These are phyloP conservation scores for Fusarium floridanum DNA, from an alignment of 2,329 filamentous ascomycete species.

Conservation along the genomic window DNA sequence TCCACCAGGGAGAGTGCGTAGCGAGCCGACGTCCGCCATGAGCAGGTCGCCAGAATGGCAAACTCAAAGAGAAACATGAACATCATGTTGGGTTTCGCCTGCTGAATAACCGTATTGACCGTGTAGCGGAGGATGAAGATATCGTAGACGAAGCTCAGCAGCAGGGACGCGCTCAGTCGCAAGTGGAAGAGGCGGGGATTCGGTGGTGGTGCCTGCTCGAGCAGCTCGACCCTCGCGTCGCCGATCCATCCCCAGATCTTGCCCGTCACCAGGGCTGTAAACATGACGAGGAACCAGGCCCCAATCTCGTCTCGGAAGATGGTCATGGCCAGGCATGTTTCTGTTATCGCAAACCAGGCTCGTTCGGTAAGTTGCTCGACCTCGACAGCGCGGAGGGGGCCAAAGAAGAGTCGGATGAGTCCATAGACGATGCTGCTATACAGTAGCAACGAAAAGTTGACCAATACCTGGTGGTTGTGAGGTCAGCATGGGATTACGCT, in stretches of 20 bases:
- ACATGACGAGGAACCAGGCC: conserved; percentile 96
- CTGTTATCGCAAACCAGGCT: conserved; percentile 97
- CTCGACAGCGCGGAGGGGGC: conserved; percentile 90
- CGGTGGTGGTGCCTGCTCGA: conserved; percentile 93
- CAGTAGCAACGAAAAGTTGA: conserved; percentile 87
- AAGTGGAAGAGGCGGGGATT: conserved; percentile 91
- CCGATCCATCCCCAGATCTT: conserved; percentile 99
- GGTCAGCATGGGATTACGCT: conserved; percentile 18
- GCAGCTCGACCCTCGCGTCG: conserved; percentile 90
- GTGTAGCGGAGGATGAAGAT: conserved; percentile 84
- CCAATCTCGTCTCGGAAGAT: conserved; percentile 97
- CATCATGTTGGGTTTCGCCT: conserved; percentile 98
- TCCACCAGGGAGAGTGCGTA: conserved; percentile 86
- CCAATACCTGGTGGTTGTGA: conserved; percentile 74
- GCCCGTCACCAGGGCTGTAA: conserved; percentile 89
- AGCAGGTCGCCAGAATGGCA: conserved; percentile 84
- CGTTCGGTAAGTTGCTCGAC: conserved; percentile 97
- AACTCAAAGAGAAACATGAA: conserved; percentile 99
- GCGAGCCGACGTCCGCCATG: conserved; percentile 81
- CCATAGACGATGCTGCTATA: conserved; percentile 86
- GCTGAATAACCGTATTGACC: conserved; percentile 83
- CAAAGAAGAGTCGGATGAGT: conserved; percentile 91
- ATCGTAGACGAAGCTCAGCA: conserved; percentile 85
- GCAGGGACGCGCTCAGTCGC: conserved; percentile 81
- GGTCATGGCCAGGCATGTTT: conserved; percentile 97